These are phyloP conservation scores for Gossypium sturtianum DNA, from an alignment of 345 rosid genomes.

Conservation along the genomic window DNA sequence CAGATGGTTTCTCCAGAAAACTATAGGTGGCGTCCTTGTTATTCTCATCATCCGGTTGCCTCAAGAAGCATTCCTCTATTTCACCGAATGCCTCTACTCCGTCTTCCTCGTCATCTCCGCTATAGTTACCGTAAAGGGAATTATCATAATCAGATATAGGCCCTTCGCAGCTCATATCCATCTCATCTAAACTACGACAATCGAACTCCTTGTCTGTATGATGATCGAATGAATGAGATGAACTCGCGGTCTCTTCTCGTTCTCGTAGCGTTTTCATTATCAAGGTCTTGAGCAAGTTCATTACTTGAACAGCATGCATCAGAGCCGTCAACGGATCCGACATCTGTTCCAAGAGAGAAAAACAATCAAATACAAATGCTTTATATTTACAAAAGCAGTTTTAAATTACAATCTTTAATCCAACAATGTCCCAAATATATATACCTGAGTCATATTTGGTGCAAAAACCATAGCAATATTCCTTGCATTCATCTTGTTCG, in stretches of 20 bases:
- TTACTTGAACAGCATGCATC: conserved; percentile 97
- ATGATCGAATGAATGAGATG: conserved; percentile 45
- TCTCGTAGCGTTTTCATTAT: conserved; percentile 58
- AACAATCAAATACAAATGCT: conserved; percentile 1
- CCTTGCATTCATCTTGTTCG: conserved; percentile 90
- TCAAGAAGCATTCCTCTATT: conserved; percentile 68
- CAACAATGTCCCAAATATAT: neutral
- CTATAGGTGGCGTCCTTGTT: conserved; percentile 13
- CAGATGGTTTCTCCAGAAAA: conserved; percentile 8
- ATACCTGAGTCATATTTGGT: conserved; percentile 94
- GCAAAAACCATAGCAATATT: conserved; percentile 96
- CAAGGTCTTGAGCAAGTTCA: conserved; percentile 89
- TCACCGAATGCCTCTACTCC: conserved; percentile 49
- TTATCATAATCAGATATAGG: conserved; percentile 45
- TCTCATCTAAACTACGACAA: conserved; percentile 50
- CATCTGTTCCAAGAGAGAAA: conserved; percentile 38
- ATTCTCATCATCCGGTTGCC: conserved; percentile 32
- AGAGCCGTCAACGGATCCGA: conserved; percentile 90
- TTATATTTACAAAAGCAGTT: neutral
- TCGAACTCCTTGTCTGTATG: conserved; percentile 59
- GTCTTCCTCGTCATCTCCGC: conserved; percentile 29
- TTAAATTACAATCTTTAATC: neutral
- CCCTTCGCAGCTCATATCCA: conserved; percentile 70
- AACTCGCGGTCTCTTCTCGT: conserved; percentile 56
- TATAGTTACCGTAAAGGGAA: conserved; percentile 27